Evolutionary conservation across 2,329 filamentous ascomycete genomes (phyloP), one percentile per base, ranked within the genome.

Genomic region (Scedosporium aurantiacum): DNA sequence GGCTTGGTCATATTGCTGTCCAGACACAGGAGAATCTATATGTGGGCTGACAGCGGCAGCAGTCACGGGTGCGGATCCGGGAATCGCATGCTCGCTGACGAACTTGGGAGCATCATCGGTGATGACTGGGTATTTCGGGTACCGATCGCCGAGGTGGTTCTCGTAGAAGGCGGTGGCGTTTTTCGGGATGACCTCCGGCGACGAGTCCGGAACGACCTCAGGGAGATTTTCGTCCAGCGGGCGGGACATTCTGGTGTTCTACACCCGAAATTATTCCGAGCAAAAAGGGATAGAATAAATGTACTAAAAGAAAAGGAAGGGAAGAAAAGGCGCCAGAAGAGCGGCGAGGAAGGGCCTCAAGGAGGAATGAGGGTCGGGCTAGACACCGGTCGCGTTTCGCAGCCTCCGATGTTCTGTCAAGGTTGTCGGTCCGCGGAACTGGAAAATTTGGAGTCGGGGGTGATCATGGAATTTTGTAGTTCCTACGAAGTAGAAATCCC

Each of bases 181-280:
- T 32, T 32, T 41, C 7, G 60, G 43, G 28, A 61, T 37, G 21
- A 41, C 60, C 32, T 63, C 54, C 6, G 62, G 62, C 7, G 60
- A 60, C 2, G 57, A 23, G 52, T 63, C 62, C 7, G 62, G 62
- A 8, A 61, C 62, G 2, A 63, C 62, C 41, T 63, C 62, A 6
- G 62, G 62, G 23, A 63, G 62, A 25, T 63, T 63, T 18, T 60
- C 58, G 62, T 64, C 58, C 16, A 27, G 21, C n/a, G 57, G 43
- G 21, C 18, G 18, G 16, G 14, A 5, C 41, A 28, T 23, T 25
- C 4, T 21, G 57, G 4, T 23, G 10, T 47, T 47, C 5, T 21
- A 14, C 18, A 18, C 4, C 14, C 5, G 43, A 47, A 18, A 47
- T 21, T 47, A n/a, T 14, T 21, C 43, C 8, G 43, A 14, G 43